Conservation (phyloP, 768 basidiomycete genomes). For the Exidia glandulosa region DNA sequence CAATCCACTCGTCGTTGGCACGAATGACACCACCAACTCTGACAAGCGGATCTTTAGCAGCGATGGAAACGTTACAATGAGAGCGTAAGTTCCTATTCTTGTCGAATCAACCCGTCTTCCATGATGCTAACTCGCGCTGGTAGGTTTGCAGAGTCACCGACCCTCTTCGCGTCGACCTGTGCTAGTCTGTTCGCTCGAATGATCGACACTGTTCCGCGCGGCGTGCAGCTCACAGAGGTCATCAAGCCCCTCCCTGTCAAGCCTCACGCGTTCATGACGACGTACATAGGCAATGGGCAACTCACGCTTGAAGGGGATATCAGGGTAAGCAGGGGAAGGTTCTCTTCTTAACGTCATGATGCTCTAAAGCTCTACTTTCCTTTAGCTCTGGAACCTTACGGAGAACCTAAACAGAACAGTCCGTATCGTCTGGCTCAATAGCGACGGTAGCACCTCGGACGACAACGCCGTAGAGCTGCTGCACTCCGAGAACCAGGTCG, state of each 20-base stretch:
- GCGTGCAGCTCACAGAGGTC: slow-evolving; percentile 33
- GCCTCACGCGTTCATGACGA: neutral
- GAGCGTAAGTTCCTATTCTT: neutral
- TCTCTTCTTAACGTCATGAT: neutral
- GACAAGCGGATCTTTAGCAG: neutral
- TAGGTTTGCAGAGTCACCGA: slow-evolving; percentile 20
- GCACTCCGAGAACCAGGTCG: neutral
- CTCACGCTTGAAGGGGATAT: neutral
- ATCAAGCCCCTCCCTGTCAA: slow-evolving; percentile 4
- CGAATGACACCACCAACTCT: neutral
- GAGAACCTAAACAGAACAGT: neutral
- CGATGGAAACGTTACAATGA: neutral
- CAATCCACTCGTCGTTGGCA: neutral
- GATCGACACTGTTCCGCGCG: slow-evolving; percentile 37
- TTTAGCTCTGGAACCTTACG: neutral
- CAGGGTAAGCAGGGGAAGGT: neutral
- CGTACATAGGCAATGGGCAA: neutral
- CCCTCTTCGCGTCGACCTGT: slow-evolving; percentile 29
- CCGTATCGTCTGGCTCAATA: neutral
- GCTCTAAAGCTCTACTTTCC: neutral
- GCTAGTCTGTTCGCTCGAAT: slow-evolving; percentile 30
- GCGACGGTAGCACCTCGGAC: neutral
- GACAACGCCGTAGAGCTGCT: neutral
- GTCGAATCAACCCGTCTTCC: too few relatives aligned
- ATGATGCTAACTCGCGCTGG: too few relatives aligned